Evolutionary conservation across 148 eudicot species (phyloP).

Genomic region (Bassia scoparia): DNA sequence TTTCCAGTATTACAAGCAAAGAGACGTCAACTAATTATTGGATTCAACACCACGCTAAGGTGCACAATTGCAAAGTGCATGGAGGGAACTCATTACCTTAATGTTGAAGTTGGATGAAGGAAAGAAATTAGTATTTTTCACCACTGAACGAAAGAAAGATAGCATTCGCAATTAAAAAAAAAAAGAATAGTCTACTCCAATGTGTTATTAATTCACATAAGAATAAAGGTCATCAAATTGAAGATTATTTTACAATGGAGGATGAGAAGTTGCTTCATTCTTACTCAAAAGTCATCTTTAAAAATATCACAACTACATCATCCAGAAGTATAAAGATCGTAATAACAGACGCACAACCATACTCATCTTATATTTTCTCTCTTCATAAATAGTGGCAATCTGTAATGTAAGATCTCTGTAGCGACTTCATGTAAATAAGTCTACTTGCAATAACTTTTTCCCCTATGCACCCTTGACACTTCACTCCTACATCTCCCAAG

Average conservation of each 20-base stretch:
- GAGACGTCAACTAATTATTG: not conserved
- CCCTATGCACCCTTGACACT: not conserved
- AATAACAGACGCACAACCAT: too few relatives aligned
- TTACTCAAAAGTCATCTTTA: too few relatives aligned
- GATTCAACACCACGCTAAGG: too few relatives aligned
- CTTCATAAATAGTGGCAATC: not conserved
- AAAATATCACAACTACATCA: too few relatives aligned
- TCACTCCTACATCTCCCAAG: not conserved
- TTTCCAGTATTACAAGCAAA: too few relatives aligned
- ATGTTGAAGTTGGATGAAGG: not conserved
- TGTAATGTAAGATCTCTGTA: not conserved
- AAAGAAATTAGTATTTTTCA: not conserved
- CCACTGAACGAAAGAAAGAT: not conserved
- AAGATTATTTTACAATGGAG: too few relatives aligned
- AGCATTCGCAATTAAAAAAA: not conserved
- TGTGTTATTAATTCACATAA: too few relatives aligned
- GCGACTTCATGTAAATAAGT: not conserved
- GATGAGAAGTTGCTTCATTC: too few relatives aligned
- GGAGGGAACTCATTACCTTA: not conserved
- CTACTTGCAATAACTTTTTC: not conserved
- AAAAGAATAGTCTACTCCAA: too few relatives aligned
- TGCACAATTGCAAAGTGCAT: not conserved
- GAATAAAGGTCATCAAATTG: too few relatives aligned
- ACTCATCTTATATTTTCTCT: too few relatives aligned
- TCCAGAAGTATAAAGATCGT: too few relatives aligned